These are phyloP conservation scores for Fusarium sp. DNA, from an alignment of 2,329 filamentous ascomycete genomes.

Conservation along the genomic window DNA sequence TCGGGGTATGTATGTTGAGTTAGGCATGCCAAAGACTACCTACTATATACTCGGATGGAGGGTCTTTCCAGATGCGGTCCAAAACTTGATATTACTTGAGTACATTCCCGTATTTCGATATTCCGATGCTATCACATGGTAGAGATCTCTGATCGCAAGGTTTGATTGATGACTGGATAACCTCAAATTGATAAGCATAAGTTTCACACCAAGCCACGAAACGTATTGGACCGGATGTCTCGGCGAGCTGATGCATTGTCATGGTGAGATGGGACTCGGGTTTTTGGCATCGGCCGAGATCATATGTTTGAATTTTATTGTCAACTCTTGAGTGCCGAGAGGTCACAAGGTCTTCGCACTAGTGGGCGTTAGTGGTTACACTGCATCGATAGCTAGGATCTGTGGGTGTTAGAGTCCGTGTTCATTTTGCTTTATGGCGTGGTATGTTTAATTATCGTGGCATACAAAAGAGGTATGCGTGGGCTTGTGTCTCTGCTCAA, in stretches of 20 bases:
- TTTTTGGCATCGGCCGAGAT: conserved; percentile 14
- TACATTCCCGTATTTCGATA: not conserved
- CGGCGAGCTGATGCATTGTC: conserved; percentile 1
- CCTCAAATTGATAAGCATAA: not conserved
- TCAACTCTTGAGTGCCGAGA: not conserved
- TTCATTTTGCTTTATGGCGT: not conserved
- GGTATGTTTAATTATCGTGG: not conserved
- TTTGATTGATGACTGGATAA: not conserved
- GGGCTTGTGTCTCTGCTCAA: not conserved
- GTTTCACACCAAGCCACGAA: not conserved
- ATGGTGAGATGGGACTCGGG: conserved; percentile 4
- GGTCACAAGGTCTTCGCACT: conserved; percentile 2
- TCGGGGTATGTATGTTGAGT: not conserved
- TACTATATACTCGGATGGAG: not conserved
- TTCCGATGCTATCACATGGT: not conserved
- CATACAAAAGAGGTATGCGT: not conserved
- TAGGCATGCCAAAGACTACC: not conserved
- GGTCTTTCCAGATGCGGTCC: not conserved
- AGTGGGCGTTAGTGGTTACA: not conserved
- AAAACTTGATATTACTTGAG: not conserved
- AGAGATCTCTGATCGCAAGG: not conserved
- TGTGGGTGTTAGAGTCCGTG: not conserved
- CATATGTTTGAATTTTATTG: conserved; percentile 5
- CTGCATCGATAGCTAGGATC: not conserved
- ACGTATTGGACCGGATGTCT: conserved; percentile 4